These are phyloP conservation scores for Trametes cubensis DNA, from an alignment of 768 basidiomycete species.

Conservation along the genomic window DNA sequence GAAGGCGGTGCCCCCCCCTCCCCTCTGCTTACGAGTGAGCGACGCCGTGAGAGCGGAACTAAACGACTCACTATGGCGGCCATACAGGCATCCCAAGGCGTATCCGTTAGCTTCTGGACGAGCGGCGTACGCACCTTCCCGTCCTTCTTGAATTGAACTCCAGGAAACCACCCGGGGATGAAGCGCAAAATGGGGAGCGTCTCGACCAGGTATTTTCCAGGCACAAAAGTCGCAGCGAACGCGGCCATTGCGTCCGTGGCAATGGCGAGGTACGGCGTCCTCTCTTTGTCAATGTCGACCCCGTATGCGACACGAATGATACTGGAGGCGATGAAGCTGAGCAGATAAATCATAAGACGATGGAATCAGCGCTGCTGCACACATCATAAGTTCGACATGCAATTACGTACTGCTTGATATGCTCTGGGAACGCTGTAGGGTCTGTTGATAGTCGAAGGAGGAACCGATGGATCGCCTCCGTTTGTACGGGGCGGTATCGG, in stretches of 20 bases:
- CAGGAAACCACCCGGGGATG: constrained; percentile 29
- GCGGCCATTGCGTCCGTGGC: constrained; percentile 12
- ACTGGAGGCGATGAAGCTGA: background rate
- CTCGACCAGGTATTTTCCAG: constrained; percentile 35
- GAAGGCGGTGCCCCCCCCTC: constrained; percentile 4
- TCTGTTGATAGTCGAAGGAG: constrained; percentile 2
- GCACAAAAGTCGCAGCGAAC: constrained; percentile 12
- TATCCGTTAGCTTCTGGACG: constrained; percentile 3
- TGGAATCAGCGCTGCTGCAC: background rate
- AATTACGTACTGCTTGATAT: constrained; percentile 7
- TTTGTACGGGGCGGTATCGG: constrained; percentile 1
- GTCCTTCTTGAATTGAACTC: constrained; percentile 26
- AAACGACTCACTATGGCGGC: constrained; percentile 5
- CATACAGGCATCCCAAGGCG: constrained; percentile 21
- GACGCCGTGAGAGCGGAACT: background rate
- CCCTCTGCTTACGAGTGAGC: background rate
- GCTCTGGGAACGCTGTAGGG: constrained; percentile 6
- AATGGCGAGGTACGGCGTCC: constrained; percentile 9
- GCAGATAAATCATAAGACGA: background rate
- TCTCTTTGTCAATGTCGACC: constrained; percentile 10
- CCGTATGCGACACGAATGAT: constrained; percentile 19
- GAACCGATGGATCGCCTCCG: constrained; percentile 2
- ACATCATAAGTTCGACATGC: background rate
- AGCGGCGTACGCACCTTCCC: constrained; percentile 1
- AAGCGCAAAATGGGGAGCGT: constrained; percentile 27